A percentile compares a stretch with the other conserved stretches of the same genome.
These are phyloP conservation scores for Takashimella tepidaria DNA, from an alignment of 1,284 basidiomycete genomes.

Conservation along the genomic window DNA sequence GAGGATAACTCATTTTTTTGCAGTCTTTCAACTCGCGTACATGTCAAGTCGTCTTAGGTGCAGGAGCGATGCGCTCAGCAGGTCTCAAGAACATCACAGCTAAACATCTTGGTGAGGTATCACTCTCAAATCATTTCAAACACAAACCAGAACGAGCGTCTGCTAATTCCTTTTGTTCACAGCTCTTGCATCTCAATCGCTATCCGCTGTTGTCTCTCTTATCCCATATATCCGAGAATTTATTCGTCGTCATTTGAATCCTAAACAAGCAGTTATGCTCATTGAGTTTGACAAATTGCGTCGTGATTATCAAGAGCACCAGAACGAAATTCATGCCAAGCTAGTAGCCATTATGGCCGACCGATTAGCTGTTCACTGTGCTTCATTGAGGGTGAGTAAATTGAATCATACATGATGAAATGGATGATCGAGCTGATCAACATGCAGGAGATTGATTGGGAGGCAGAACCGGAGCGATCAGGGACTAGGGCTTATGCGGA, in stretches of 20 bases:
- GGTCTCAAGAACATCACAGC: constrained; percentile 98
- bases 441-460: constrained; percentile 69
- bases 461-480: constrained; percentile 52
- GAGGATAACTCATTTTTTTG: neutral
- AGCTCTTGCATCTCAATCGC: constrained; percentile 91
- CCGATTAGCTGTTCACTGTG: constrained; percentile 74
- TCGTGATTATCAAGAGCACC: constrained; percentile 97
- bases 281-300: constrained; percentile 98
- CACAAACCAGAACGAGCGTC: no score
- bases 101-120: constrained; percentile 76
- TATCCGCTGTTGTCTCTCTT: constrained; percentile 90
- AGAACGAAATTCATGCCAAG: constrained; percentile 97
- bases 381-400: constrained; percentile 33
- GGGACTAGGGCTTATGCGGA: constrained; percentile 65
- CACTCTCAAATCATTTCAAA: no score
- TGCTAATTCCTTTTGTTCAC: constrained; percentile 15
- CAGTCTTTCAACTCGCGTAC: constrained; percentile 92
- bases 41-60: constrained; percentile 95
- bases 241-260: constrained; percentile 82
- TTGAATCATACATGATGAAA: neutral
- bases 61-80: constrained; percentile 95
- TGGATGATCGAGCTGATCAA: neutral
- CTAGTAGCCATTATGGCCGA: constrained; percentile 98
- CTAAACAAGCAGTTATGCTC: constrained; percentile 92
- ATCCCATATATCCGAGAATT: constrained; percentile 94